A percentile compares a stretch with the other conserved stretches of the same genome.
phyloP scores from a whole-genome alignment of 2,329 filamentous ascomycete species.

The Pseudocercospora ulei region DNA sequence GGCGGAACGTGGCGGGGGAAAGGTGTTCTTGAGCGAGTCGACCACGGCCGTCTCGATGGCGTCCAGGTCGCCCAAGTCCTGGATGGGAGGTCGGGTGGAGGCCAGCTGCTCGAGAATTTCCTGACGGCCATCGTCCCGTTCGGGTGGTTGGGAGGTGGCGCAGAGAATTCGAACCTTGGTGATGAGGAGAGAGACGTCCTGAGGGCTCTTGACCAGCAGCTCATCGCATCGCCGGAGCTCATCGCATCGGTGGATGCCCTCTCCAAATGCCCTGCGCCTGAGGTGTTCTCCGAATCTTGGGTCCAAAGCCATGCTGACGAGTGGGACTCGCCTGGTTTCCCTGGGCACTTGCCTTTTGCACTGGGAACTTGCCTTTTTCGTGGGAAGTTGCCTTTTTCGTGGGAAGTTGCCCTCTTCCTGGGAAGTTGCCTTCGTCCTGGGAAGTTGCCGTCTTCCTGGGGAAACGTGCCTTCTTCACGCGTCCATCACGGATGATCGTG shows the following conservation, averaged over 20 bases:
- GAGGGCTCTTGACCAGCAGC: slow-evolving; percentile 28
- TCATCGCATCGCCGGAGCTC: slow-evolving; percentile 32
- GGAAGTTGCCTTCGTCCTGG: too few species aligned
- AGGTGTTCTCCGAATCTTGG: slow-evolving; percentile 32
- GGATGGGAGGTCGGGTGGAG: slow-evolving; percentile 23
- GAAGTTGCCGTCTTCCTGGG: too few species aligned
- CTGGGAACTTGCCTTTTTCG: too few species aligned
- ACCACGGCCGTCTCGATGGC: slow-evolving; percentile 29
- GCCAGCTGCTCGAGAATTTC: slow-evolving; percentile 25
- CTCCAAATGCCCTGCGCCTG: slow-evolving; percentile 25
- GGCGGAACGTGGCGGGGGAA: slow-evolving; percentile 24
- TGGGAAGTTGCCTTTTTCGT: too few species aligned
- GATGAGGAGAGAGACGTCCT: slow-evolving; percentile 28
- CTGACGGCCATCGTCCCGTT: slow-evolving; percentile 16
- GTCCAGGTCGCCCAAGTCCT: slow-evolving; percentile 26
- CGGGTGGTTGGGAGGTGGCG: slow-evolving; percentile 17
- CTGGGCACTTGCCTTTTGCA: too few species aligned
- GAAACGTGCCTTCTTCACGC: too few species aligned
- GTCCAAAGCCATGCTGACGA: slow-evolving; percentile 29
- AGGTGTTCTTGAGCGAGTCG: slow-evolving; percentile 23
- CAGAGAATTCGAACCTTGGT: slow-evolving; percentile 31
- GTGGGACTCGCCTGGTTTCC: not conserved
- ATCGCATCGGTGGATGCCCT: slow-evolving; percentile 32
- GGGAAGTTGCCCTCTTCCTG: too few species aligned
- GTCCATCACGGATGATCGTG: too few species aligned